phyloP scores from a whole-genome alignment of 495 filamentous ascomycete genomes.

The Sphaerosporella brunnea region DNA sequence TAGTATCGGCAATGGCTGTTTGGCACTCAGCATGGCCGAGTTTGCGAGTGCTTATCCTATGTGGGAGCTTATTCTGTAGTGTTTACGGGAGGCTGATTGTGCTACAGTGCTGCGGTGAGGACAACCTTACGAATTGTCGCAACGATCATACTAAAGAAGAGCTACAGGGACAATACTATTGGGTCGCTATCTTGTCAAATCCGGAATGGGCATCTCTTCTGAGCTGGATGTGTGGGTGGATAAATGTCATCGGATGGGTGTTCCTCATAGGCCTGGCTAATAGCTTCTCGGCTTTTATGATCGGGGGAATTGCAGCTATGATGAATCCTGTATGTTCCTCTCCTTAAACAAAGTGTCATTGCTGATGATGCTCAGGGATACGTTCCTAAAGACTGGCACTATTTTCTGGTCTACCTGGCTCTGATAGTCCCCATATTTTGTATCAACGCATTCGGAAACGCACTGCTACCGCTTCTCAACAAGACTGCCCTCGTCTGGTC shows the following conservation, averaged over 20 bases:
- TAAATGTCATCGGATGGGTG: constrained; percentile 59
- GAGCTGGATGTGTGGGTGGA: constrained; percentile 58
- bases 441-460: constrained; percentile 50
- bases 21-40: constrained; percentile 53
- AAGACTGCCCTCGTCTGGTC: constrained; percentile 49
- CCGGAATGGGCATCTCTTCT: constrained; percentile 42
- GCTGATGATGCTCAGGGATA: constrained; percentile 28
- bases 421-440: constrained; percentile 45
- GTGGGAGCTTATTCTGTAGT: constrained; percentile 22
- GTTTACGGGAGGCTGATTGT: too few species aligned
- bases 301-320: constrained; percentile 32
- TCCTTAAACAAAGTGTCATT: neutral
- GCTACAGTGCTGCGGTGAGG: neutral
- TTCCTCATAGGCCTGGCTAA: constrained; percentile 22
- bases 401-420: constrained; percentile 54
- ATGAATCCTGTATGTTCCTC: constrained; percentile 23
- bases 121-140: too few species aligned
- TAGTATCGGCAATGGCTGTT: constrained; percentile 53
- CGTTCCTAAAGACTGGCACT: constrained; percentile 45
- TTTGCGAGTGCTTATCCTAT: constrained; percentile 59
- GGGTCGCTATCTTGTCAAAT: constrained; percentile 50
- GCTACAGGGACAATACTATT: constrained; percentile 53
- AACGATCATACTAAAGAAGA: too few species aligned
- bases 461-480: constrained; percentile 44
- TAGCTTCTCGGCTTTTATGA: constrained; percentile 30